Percentiles rank a stretch among this genome's conserved stretches.
Conservation (phyloP, 2,329 filamentous ascomycete genomes). For the Aureobasidium sp. region DNA sequence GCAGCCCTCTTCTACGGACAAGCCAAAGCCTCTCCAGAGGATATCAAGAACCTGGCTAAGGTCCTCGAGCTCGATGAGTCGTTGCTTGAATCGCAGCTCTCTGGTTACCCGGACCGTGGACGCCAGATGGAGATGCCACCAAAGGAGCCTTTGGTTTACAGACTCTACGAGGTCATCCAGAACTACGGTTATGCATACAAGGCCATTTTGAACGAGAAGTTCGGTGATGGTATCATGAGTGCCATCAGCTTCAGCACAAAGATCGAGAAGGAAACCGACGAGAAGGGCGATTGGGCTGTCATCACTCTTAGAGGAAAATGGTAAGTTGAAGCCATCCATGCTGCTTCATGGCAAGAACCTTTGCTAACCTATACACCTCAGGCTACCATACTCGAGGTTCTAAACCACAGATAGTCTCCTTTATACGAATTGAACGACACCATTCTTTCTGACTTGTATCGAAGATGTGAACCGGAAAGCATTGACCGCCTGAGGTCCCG, state of each 20-base stretch:
- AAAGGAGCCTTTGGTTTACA: conserved; percentile 78
- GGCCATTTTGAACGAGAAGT: conserved; percentile 89
- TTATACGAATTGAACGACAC: conserved; percentile 1
- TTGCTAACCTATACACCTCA: conserved; percentile 17
- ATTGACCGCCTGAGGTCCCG: neutral
- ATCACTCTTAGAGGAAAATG: conserved; percentile 80
- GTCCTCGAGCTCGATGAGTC: conserved; percentile 53
- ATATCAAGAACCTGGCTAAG: conserved; percentile 56
- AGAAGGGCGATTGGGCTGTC: conserved; percentile 74
- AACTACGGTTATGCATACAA: conserved; percentile 97
- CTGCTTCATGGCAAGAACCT: no score
- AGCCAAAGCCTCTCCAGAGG: conserved; percentile 61
- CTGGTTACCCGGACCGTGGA: conserved; percentile 73
- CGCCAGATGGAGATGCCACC: conserved; percentile 74
- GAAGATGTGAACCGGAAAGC: neutral
- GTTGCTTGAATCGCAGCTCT: conserved; percentile 52
- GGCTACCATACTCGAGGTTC: conserved; percentile 42
- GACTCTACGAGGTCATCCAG: conserved; percentile 88
- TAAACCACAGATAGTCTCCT: conserved; percentile 20
- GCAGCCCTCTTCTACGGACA: conserved; percentile 91
- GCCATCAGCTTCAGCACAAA: conserved; percentile 85
- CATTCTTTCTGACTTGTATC: neutral
- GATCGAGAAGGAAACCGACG: conserved; percentile 88
- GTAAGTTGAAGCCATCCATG: conserved; percentile 37
- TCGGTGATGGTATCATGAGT: conserved; percentile 79